Evolutionary conservation across 495 filamentous ascomycete genomes (phyloP).

Genomic region (Xylaria telfairii): DNA sequence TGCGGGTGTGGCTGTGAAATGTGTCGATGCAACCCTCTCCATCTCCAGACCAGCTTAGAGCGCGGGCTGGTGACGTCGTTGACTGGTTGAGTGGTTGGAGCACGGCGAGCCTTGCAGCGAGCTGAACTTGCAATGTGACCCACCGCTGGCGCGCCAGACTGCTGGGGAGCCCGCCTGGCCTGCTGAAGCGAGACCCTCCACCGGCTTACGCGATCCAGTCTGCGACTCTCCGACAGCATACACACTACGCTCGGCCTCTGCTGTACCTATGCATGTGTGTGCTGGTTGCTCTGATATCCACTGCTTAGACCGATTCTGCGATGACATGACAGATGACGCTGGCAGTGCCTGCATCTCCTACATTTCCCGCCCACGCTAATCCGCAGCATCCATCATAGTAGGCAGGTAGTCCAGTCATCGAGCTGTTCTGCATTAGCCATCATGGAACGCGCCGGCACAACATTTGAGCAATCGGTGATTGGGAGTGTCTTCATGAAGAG

Average conservation of each 20-base stretch:
- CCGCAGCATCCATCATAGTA: constrained; percentile 8
- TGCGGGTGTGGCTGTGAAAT: constrained; percentile 22
- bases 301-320: neutral
- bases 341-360: constrained; percentile 20
- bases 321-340: constrained; percentile 8
- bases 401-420: neutral
- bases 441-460: neutral
- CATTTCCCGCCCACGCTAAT: constrained; percentile 11
- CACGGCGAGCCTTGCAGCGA: neutral
- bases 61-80: constrained; percentile 11
- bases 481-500: neutral
- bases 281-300: constrained; percentile 13
- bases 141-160: neutral
- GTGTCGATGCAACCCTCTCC: constrained; percentile 6
- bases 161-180: constrained; percentile 3
- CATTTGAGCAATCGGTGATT: no score
- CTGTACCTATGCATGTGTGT: constrained; percentile 10
- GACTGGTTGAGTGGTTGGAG: constrained; percentile 17
- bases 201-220: constrained; percentile 7
- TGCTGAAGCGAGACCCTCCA: constrained; percentile 12
- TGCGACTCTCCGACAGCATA: neutral
- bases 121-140: constrained; percentile 10
- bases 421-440: neutral
- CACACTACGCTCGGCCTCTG: constrained; percentile 7
- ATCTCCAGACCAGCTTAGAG: neutral